Percentiles rank a stretch among this genome's conserved stretches.
These are phyloP conservation scores for Yamadazyma triangularis DNA, from an alignment of 1,139 yeast species.

Conservation along the genomic window DNA sequence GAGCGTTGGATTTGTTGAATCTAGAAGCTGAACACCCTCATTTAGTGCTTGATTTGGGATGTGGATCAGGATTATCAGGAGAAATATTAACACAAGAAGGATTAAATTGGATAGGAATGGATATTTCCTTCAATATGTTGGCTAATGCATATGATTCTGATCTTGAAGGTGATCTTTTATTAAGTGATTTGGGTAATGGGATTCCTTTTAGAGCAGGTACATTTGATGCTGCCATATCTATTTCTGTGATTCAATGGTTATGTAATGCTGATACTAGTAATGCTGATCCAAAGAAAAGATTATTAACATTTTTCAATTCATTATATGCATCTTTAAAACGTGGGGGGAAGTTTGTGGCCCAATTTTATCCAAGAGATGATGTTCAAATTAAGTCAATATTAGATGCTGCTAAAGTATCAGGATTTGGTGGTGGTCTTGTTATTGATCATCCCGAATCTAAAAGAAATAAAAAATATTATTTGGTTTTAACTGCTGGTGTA, in stretches of 20 bases:
- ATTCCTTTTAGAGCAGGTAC: conserved; percentile 95
- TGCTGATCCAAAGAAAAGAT: conserved; percentile 83
- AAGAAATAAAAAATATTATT: conserved; percentile 83
- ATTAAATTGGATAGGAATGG: conserved; percentile 95
- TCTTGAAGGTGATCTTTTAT: conserved; percentile 86
- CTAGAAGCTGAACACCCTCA: conserved; percentile 60
- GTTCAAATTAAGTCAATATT: conserved; percentile 74
- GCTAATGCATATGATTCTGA: conserved; percentile 92
- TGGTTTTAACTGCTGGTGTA: conserved; percentile 86
- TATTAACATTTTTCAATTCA: conserved; percentile 79
- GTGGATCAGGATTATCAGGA: conserved; percentile 96
- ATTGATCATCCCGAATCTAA: conserved; percentile 92
- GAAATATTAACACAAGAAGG: conserved; percentile 93
- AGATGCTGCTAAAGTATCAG: conserved; percentile 86
- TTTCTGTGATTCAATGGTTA: conserved; percentile 96
- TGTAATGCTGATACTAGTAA: conserved; percentile 88
- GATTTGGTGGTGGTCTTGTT: conserved; percentile 94
- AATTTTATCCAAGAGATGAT: conserved; percentile 91
- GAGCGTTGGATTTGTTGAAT: conserved; percentile 85
- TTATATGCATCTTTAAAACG: conserved; percentile 80
- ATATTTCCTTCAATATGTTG: conserved; percentile 92
- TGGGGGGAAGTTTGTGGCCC: conserved; percentile 97
- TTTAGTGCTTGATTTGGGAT: conserved; percentile 84
- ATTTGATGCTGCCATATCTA: conserved; percentile 94
- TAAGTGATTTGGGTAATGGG: conserved; percentile 92